phyloP scores from a whole-genome alignment of 2,329 filamentous ascomycete genomes.

The Bipolaris victoriae region DNA sequence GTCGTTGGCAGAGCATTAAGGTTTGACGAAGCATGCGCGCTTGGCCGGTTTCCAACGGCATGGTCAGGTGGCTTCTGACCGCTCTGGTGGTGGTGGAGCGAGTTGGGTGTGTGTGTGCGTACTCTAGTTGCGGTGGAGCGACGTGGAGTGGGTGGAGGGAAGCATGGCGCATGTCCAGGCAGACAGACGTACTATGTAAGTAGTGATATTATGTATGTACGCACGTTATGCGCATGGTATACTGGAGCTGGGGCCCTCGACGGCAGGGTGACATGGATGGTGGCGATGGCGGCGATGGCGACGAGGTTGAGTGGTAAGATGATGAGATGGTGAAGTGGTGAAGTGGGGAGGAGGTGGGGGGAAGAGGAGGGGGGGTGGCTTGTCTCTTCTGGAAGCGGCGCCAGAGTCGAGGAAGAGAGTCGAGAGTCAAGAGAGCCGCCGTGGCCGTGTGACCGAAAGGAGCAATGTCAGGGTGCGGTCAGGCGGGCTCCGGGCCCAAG shows the following conservation, averaged over 20 bases:
- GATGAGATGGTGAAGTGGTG: background rate
- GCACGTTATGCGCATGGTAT: too few species aligned
- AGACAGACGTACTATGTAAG: background rate
- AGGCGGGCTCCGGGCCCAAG: background rate
- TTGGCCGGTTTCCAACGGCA: conserved; percentile 18
- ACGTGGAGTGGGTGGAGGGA: background rate
- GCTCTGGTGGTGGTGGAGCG: conserved; percentile 6
- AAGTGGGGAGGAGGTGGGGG: background rate
- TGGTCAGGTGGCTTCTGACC: conserved; percentile 20
- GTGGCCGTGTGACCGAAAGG: too few species aligned
- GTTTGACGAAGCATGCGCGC: conserved; percentile 1
- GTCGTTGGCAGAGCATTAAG: conserved; percentile 5
- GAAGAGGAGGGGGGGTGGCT: background rate
- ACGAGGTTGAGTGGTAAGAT: background rate
- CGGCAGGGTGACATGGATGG: background rate
- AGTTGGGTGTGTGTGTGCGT: background rate
- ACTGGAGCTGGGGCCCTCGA: too few species aligned
- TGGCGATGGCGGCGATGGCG: too few species aligned
- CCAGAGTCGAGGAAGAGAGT: background rate
- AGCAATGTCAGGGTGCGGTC: background rate
- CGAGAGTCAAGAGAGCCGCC: too few species aligned
- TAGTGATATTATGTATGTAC: too few species aligned
- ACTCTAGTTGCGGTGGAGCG: background rate
- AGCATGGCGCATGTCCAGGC: background rate
- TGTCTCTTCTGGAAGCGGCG: background rate